These are phyloP conservation scores for Sapria himalayana DNA, from an alignment of 345 rosid genomes.

Conservation along the genomic window DNA sequence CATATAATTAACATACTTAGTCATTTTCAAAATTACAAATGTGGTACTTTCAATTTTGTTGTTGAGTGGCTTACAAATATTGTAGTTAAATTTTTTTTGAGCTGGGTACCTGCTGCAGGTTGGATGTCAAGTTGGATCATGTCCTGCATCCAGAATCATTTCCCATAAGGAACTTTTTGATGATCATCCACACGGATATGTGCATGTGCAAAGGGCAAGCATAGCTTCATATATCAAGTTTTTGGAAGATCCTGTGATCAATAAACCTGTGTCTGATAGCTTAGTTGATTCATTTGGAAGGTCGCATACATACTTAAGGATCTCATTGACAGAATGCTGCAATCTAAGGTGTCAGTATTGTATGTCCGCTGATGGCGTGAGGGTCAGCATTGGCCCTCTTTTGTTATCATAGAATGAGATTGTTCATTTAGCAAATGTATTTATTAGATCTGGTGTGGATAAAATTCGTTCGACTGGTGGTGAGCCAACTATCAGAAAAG, in stretches of 20 bases:
- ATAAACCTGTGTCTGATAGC: slow-evolving; percentile 45
- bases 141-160: too few species aligned
- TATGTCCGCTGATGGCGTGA: slow-evolving; percentile 85
- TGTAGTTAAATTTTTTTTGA: too few species aligned
- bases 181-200: too few species aligned
- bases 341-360: slow-evolving; percentile 90
- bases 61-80: too few species aligned
- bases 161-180: too few species aligned
- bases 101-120: too few species aligned
- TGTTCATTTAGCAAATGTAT: slow-evolving; percentile 45
- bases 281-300: slow-evolving; percentile 79
- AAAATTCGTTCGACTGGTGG: slow-evolving; percentile 93
- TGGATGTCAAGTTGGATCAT: too few species aligned
- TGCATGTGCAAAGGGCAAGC: slow-evolving; percentile 10
- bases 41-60: too few species aligned
- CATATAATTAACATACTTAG: too few species aligned
- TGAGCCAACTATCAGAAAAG: slow-evolving; percentile 75
- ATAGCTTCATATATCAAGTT: slow-evolving; percentile 23
- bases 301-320: slow-evolving; percentile 67
- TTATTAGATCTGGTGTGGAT: slow-evolving; percentile 63
- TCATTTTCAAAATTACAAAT: too few species aligned
- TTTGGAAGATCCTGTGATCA: slow-evolving; percentile 17
- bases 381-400: slow-evolving; percentile 49
- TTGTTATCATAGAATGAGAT: slow-evolving; percentile 47
- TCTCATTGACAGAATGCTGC: slow-evolving; percentile 83